Base-by-base conservation (phyloP, 257 asterid species). In the Ophiorrhiza pumila region DNA sequence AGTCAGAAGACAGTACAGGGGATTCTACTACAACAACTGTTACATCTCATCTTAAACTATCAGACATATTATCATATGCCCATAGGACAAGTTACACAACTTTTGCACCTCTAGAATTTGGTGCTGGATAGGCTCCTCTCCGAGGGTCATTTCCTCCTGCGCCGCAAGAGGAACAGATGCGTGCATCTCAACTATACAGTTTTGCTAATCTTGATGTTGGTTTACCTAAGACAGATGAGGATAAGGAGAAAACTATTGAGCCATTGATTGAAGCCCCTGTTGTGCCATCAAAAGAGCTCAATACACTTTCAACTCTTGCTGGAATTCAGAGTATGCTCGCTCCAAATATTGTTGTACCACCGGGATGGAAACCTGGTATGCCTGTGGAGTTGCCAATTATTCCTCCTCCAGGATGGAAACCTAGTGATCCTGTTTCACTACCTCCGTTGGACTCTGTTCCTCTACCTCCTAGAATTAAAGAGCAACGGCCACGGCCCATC, bases 111-210 rank as follows among this genome's bases (percentile, higher is more conserved):
- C 97, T 97, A 15, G 96, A 86, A 76, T 88, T 87, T 43, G 97
- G 97, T 23, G 87, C 91, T 43, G 96, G 97, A 10, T 83, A 74
- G 70, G 97, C 85, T 25, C 92, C 98, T 29, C 94, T 87, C 12
- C 83, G 91, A 6, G 96, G 98, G 34, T 95, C 94, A 17, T 92
- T 93, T 32, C 96, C 96, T 22, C 97, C 97, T 2, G 97, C 98
- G 42, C 97, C 96, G 11, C 98, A 91, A 78, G 98, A 93, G 45
- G 97, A 93, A 83, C 98, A 93, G 59, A 85, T 93, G 97, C 93
- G 97, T 9, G 97, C 97, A 1, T 91, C 98, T 5, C 96, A 83
- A 72, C 50, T 93, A 18, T 93, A 87, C 68, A 62, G 62, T 63
- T 86, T 86, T 63, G 92, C 91, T 25, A 87, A 89, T 78, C n/a